Evolutionary conservation across 2,329 filamentous ascomycete species (phyloP).

Genomic region (Diaporthe amygdali): DNA sequence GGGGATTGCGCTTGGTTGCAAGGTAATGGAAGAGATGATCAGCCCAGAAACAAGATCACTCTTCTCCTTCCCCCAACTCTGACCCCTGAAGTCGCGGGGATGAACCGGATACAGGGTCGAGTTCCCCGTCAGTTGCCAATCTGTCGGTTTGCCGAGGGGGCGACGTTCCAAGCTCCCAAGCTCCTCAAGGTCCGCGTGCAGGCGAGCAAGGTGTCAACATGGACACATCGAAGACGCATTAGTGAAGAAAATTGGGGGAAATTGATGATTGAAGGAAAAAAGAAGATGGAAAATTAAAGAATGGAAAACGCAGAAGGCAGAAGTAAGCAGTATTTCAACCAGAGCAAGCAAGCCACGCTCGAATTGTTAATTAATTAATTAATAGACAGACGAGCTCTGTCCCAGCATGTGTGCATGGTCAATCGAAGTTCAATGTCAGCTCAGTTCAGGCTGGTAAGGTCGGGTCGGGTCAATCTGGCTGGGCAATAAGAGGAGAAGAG

Average conservation of each 20-base stretch:
- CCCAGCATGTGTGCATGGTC: not conserved
- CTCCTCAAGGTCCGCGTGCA: not conserved
- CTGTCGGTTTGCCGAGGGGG: not conserved
- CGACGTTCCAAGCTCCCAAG: not conserved
- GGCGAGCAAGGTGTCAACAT: not conserved
- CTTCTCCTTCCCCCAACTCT: not conserved
- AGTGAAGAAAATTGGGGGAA: too few species aligned
- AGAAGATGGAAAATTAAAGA: not conserved
- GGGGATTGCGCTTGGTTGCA: not conserved
- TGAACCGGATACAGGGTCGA: not conserved
- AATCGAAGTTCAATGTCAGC: not conserved
- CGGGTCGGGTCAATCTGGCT: not conserved
- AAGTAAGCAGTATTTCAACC: not conserved
- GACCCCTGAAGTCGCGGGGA: conserved; percentile 3
- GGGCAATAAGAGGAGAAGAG: not conserved
- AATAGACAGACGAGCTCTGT: not conserved
- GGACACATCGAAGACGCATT: not conserved
- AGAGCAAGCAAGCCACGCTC: not conserved
- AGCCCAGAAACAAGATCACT: not conserved
- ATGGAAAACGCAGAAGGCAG: too few species aligned
- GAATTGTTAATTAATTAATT: not conserved
- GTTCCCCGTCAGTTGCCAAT: conserved; percentile 3
- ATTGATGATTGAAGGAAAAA: not conserved
- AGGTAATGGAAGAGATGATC: not conserved
- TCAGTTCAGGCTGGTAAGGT: not conserved